Base-by-base conservation (phyloP, 2,329 filamentous ascomycete genomes). In the Teratosphaeria pseudoeucalypti region DNA sequence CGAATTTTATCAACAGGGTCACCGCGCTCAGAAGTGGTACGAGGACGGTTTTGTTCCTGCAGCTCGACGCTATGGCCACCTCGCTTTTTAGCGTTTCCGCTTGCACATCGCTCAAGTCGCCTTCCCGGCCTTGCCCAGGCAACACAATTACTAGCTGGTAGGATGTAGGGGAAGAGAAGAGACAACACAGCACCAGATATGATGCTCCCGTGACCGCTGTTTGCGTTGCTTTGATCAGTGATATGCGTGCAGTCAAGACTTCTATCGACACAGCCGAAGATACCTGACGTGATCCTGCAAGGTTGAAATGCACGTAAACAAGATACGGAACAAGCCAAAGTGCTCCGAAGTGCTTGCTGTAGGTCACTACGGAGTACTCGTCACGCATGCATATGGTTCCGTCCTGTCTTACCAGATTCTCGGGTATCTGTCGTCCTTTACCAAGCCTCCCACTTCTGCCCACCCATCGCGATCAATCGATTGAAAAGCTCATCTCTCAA, bases 401-500 rank as follows among this genome's bases (percentile, higher is more conserved):
- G 34, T 34, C 34, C 23, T 56, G 27, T 14, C 3, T n/a, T 12
- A 12, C 37, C 37, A 43, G 19, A 23, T n/a, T 23, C 6, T 26
- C n/a, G 16, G 34, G 54, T 39, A 34, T 34, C 34, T 54, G 27
- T 12, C 27, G 43, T 49, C 23, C 26, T 54, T 62, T 67, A 92
- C 85, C 84, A 89, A 58, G 82, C 81, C 76, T 90, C 88, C 90
- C 89, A 94, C 78, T 90, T 90, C 79, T 94, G 89, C 14, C 81
- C 81, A 1, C 88, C 88, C 74, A 92, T 88, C 2, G 87, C 83
- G 60, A 91, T 76, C 58, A 92, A 71, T 16, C 89, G 82, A 74
- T 94, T 94, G 69, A 94, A 94, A 52, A 95, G 70, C 60, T 92
- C 87, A 66, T 94, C 88, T 47, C 90, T 74, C 68, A 87, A 74